Conservation (phyloP, 768 basidiomycete species). For the Tremella fuciformis region DNA sequence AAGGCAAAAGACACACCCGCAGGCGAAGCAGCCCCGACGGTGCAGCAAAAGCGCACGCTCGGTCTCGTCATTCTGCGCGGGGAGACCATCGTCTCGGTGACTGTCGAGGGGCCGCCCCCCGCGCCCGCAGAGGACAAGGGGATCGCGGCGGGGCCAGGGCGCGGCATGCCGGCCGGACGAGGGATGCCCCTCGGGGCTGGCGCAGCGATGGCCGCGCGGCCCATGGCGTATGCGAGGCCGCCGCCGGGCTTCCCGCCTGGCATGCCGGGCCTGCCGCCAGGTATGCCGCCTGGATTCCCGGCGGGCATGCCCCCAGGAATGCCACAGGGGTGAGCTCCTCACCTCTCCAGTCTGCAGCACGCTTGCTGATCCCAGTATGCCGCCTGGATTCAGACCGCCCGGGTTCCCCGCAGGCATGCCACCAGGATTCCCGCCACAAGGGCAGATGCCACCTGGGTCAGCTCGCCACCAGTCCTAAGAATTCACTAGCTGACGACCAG, state of each 20-base stretch:
- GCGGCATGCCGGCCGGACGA: constrained; percentile 92
- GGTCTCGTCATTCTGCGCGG: constrained; percentile 96
- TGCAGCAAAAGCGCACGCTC: constrained; percentile 92
- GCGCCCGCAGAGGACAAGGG: constrained; percentile 85
- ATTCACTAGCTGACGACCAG: constrained; percentile 1
- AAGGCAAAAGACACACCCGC: constrained; percentile 59
- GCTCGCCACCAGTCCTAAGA: constrained; percentile 12
- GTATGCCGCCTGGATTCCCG: constrained; percentile 51
- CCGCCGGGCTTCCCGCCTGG: constrained; percentile 54
- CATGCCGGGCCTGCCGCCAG: constrained; percentile 76
- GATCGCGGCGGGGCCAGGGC: constrained; percentile 79
- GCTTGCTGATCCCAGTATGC: constrained; percentile 29
- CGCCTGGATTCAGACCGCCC: constrained; percentile 50
- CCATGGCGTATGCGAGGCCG: constrained; percentile 53
- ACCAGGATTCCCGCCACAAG: constrained; percentile 45
- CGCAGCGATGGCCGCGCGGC: constrained; percentile 52
- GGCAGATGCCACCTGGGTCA: constrained; percentile 52
- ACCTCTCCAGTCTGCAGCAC: not conserved
- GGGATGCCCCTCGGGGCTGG: constrained; percentile 70
- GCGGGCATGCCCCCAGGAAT: constrained; percentile 49
- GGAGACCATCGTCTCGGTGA: constrained; percentile 91
- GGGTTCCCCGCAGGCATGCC: constrained; percentile 44
- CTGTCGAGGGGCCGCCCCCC: constrained; percentile 92
- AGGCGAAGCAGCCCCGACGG: constrained; percentile 58
- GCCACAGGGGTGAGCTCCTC: constrained; percentile 44